Conservation (phyloP, 2,329 filamentous ascomycete species). For the Nemania abortiva region DNA sequence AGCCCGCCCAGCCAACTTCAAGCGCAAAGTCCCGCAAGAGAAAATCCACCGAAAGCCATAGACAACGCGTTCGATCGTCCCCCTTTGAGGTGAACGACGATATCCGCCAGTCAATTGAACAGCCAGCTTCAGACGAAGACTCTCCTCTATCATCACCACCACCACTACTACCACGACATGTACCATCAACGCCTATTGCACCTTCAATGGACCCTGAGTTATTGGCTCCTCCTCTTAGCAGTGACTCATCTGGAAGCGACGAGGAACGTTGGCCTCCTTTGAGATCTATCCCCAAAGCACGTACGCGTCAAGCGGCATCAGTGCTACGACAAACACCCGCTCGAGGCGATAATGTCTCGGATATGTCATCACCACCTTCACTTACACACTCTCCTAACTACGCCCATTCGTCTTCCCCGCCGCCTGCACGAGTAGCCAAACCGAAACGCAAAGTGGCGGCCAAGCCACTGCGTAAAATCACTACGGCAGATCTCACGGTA, state of each 20-base stretch:
- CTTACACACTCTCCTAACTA: conserved; percentile 75
- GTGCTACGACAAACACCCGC: conserved; percentile 54
- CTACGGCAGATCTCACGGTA: conserved; percentile 66
- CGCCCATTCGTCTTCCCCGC: conserved; percentile 49
- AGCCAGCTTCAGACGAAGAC: conserved; percentile 44
- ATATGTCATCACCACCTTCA: conserved; percentile 73
- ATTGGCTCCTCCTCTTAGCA: conserved; percentile 68
- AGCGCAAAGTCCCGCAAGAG: conserved; percentile 63
- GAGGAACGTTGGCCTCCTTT: conserved; percentile 65
- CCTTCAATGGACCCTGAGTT: conserved; percentile 59
- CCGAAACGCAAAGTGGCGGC: conserved; percentile 52
- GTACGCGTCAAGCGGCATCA: conserved; percentile 47
- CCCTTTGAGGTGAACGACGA: conserved; percentile 48
- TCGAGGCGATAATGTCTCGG: conserved; percentile 59
- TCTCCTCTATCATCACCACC: conserved; percentile 46
- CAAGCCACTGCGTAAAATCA: conserved; percentile 59
- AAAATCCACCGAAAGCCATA: conserved; percentile 64
- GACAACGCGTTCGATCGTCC: conserved; percentile 53
- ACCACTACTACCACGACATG: conserved; percentile 33
- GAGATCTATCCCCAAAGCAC: conserved; percentile 62
- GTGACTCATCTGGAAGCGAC: conserved; percentile 60
- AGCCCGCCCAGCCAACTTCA: conserved; percentile 47
- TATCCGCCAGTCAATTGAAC: conserved; percentile 42
- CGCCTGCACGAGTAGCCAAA: conserved; percentile 47
- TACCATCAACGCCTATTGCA: conserved; percentile 55